Base-by-base conservation (phyloP, 2,329 filamentous ascomycete species). In the Tolypocladium album region DNA sequence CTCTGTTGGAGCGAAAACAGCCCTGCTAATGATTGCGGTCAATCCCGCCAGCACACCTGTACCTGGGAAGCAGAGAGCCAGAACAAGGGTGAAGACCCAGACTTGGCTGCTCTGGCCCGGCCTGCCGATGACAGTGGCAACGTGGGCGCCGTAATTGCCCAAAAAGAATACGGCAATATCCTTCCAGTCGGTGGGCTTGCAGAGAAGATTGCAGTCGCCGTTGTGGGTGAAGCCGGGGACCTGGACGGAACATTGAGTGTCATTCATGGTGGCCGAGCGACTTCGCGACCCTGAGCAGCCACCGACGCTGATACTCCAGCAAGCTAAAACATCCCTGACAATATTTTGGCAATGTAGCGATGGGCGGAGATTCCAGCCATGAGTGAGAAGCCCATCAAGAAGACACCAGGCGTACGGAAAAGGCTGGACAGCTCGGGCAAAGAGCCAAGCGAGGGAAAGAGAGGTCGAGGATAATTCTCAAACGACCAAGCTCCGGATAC, bases 131-230 rank as follows among this genome's bases (percentile, higher is more conserved):
- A 61, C 57, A 15, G 60, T 61, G 12, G 52, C 60, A 11, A 31
- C 60, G 12, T 61, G 60, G 2, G 60, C 60, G 4, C n/a, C 60
- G 27, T 61, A 61, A 20, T 61, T 61, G 24, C 60, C 57, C 12
- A 61, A 42, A 20, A 61, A 61, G 17, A 61, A 61, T n/a, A 39
- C 15, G 34, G 55, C 2, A 27, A 61, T 59, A 34, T 61, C 57
- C 17, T 61, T 61, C 56, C 56, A 61, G 2, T 34, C 40, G 13
- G 60, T 43, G 15, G 60, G 22, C 39, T 55, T 61, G 36, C 60
- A 61, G 13, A 61, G 31, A 36, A 61, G 60, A n/a, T 55, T 61
- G 60, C 60, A 61, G 53, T 61, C 60, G 42, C 60, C 60, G 22
- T 61, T 59, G 50, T 61, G 60, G 17, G 60, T 57, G 43, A 56